phyloP scores from a whole-genome alignment of 2,329 filamentous ascomycete species.

The Penicillium sp. region DNA sequence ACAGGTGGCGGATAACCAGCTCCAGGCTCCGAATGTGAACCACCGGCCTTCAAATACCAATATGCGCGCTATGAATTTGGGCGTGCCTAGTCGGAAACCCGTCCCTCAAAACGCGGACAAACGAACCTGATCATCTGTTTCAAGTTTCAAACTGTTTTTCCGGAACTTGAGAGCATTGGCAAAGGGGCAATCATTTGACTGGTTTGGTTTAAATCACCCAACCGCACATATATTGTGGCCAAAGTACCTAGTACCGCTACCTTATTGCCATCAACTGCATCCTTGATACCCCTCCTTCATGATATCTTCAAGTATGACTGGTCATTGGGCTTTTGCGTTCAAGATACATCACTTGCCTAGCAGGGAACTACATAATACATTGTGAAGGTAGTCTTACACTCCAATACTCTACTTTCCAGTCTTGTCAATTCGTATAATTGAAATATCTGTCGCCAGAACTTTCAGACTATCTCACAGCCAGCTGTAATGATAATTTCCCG shows the following conservation, averaged over 20 bases:
- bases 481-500: too few relatives aligned
- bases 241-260: neutral
- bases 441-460: too few relatives aligned
- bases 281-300: conserved; percentile 10
- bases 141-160: neutral
- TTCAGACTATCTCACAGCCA: too few relatives aligned
- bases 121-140: neutral
- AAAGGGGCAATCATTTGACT: neutral
- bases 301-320: neutral
- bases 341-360: neutral
- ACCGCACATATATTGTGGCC: neutral
- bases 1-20: conserved; percentile 21
- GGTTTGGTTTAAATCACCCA: neutral
- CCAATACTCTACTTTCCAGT: neutral
- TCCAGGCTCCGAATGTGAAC: conserved; percentile 11
- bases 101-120: conserved; percentile 28
- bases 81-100: conserved; percentile 38
- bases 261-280: conserved; percentile 6
- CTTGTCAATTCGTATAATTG: too few relatives aligned
- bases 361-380: neutral
- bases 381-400: neutral
- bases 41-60: conserved; percentile 23
- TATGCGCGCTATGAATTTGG: conserved; percentile 33
- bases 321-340: neutral
- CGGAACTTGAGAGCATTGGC: neutral